phyloP scores from a whole-genome alignment of 2,329 filamentous ascomycete genomes.

The Calonectria fujianensis region DNA sequence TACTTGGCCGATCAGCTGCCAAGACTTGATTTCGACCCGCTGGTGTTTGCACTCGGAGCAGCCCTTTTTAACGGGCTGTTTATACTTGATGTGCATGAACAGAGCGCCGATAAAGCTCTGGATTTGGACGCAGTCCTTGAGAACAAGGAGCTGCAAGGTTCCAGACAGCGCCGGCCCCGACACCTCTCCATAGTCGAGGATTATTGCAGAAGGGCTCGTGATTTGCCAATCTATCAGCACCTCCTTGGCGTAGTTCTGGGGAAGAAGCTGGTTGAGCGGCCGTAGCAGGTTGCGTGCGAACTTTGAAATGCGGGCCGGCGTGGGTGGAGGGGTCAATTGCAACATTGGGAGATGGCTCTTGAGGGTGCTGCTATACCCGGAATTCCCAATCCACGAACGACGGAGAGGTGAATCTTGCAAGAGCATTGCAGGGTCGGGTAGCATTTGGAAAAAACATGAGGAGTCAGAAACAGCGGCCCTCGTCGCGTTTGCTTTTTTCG shows the following conservation, averaged over 20 bases:
- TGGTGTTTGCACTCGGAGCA: constrained; percentile 6
- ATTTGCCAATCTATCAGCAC: constrained; percentile 2
- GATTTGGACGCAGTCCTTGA: neutral
- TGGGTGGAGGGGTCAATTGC: neutral
- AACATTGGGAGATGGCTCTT: neutral
- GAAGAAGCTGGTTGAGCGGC: neutral
- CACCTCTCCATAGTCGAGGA: neutral
- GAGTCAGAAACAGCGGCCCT: neutral
- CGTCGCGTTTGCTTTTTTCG: neutral
- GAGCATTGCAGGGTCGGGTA: neutral
- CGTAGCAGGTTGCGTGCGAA: neutral
- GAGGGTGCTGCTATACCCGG: neutral
- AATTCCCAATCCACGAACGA: neutral
- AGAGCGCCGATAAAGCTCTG: constrained; percentile 10
- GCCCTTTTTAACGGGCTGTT: neutral
- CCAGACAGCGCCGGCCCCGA: neutral
- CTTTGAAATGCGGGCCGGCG: neutral
- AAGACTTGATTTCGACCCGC: neutral
- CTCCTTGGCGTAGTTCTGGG: neutral
- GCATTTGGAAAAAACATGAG: neutral
- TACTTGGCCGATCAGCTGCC: neutral
- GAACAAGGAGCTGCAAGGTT: constrained; percentile 1
- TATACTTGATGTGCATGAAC: constrained; percentile 12
- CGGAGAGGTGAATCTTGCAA: neutral
- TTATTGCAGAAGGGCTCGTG: neutral